Evolutionary conservation across 169 alveolate species (phyloP), one percentile per base, ranked within the genome.

Genomic region (Eimeria brunetti): DNA sequence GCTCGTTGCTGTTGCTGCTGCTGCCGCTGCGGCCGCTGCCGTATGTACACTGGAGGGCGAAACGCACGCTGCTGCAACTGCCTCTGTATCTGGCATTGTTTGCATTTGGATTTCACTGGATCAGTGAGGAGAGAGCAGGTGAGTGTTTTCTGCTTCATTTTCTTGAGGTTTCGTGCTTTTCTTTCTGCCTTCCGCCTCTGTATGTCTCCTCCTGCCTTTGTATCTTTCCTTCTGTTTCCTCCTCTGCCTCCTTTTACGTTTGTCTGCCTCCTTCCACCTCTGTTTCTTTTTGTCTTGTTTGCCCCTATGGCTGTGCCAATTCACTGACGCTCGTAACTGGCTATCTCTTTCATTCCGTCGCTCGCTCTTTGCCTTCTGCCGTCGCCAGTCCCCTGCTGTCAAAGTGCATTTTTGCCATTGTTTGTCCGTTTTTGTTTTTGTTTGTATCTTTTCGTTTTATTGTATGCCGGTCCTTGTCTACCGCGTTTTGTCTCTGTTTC

Each of bases 41-140:
- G 41, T 51, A 27, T 12, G 73, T 92, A 12, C 88, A 83, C 88
- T 92, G 96, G 96, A 46, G 44, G 38, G 71, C 76, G 44, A 36
- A 86, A 36, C 92, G 56, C 41, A 22, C 30, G 53, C 75, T 92
- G 71, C 88, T 81, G 88, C 67, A 80, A 38, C n/a, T 64, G 67
- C 89, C 96, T 9, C 44, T 64, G 67, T 73, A 93, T 12, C 76
- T 92, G 36, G 92, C 88, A 16, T 67, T 92, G 16, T 49, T 81
- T 24, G 91, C 96, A 9, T 76, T 92, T 49, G 96, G 96, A 8
- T 73, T 81, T 62, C 76, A 38, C 16, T 30, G 80, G 16, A 58
- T 92, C 11, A 27, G 7, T 30, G 96, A 92, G 60, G 92, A 92
- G 76, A 30, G 49, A 5, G 96, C 93, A 80, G 96, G 96, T 58